Percentiles rank a stretch among this genome's conserved stretches.
These are phyloP conservation scores for Tuber umbilicatum DNA, from an alignment of 495 filamentous ascomycete species.

Conservation along the genomic window DNA sequence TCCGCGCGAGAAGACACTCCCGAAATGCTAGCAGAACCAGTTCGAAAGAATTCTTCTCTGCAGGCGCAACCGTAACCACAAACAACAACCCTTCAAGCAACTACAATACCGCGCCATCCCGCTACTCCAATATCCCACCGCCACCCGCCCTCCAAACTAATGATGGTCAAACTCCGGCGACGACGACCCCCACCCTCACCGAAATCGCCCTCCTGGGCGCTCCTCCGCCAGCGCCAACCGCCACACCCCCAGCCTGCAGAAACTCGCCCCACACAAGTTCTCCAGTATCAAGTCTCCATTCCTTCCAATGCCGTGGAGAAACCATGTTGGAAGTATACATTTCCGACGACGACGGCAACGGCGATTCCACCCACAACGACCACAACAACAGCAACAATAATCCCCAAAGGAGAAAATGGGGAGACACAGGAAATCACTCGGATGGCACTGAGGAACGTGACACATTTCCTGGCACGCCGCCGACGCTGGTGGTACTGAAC, in stretches of 20 bases:
- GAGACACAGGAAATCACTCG: constrained; percentile 16
- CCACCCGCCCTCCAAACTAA: background rate
- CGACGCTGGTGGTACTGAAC: background rate
- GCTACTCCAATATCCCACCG: background rate
- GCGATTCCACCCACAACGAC: background rate
- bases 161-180: background rate
- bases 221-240: background rate
- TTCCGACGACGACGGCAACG: background rate
- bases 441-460: constrained; percentile 28
- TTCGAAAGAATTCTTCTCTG: background rate
- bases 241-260: background rate
- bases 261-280: background rate
- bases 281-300: background rate
- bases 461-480: constrained; percentile 18
- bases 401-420: background rate
- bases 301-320: background rate
- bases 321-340: background rate
- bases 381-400: background rate
- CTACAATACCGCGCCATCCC: background rate
- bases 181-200: background rate
- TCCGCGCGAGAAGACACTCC: constrained; percentile 14
- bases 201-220: background rate
- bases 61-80: background rate
- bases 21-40: background rate
- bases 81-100: background rate